A percentile compares a stretch with the other conserved stretches of the same genome.
These are phyloP conservation scores for Umbelopsis isabellina DNA, from an alignment of 192 early-diverging fungal species.

Conservation along the genomic window DNA sequence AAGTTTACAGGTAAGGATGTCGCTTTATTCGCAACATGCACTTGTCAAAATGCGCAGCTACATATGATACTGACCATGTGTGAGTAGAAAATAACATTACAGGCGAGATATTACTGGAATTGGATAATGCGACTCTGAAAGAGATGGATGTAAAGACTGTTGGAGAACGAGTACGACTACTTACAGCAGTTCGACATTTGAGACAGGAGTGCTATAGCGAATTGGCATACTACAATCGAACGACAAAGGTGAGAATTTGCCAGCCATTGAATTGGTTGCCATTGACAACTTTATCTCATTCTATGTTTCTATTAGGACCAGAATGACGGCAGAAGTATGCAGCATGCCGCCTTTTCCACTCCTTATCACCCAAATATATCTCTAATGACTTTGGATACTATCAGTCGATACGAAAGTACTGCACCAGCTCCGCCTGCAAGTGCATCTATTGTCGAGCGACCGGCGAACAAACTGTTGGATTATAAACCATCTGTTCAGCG, in stretches of 20 bases:
- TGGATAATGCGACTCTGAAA: constrained; percentile 81
- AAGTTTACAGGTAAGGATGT: constrained; percentile 33
- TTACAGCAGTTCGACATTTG: constrained; percentile 75
- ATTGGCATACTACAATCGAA: not conserved
- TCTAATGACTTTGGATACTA: constrained; percentile 8
- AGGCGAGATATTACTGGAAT: constrained; percentile 82
- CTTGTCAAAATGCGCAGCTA: not conserved
- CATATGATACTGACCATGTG: not conserved
- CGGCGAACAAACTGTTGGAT: constrained; percentile 28
- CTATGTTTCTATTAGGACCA: not conserved
- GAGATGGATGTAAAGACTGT: constrained; percentile 81
- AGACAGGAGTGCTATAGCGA: constrained; percentile 59
- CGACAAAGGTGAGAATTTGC: not conserved
- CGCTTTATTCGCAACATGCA: not conserved
- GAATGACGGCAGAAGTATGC: not conserved
- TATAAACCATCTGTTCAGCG: constrained; percentile 30
- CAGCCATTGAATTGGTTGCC: not conserved
- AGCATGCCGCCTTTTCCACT: constrained; percentile 9
- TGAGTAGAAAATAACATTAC: constrained; percentile 74
- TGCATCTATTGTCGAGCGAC: constrained; percentile 12
- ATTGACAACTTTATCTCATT: too few species aligned
- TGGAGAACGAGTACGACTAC: constrained; percentile 82
- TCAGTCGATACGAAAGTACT: constrained; percentile 12
- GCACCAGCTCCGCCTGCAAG: constrained; percentile 14
- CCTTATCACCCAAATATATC: constrained; percentile 17